Conservation (phyloP, 1,284 basidiomycete genomes). For the Peniophora sp. region DNA sequence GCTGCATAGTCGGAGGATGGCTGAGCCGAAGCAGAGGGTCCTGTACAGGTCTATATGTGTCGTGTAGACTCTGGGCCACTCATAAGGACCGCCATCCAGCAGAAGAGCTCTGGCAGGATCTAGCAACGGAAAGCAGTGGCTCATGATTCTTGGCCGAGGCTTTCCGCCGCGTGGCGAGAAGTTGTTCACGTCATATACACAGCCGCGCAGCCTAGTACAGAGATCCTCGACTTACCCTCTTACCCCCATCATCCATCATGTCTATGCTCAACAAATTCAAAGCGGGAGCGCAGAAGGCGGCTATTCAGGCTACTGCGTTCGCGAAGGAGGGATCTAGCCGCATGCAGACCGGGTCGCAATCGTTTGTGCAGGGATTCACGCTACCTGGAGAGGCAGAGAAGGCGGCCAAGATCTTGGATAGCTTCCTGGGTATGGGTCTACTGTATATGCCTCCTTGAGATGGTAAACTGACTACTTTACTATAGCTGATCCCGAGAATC, state of each 20-base stretch:
- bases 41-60: too few species aligned
- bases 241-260: conserved; percentile 22
- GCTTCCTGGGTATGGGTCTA: conserved; percentile 71
- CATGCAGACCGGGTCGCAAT: conserved; percentile 63
- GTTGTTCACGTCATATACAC: too few species aligned
- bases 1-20: too few species aligned
- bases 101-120: too few species aligned
- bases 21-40: too few species aligned
- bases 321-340: conserved; percentile 56
- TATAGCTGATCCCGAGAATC: conserved; percentile 81
- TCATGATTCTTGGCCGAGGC: too few species aligned
- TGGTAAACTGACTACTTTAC: background rate
- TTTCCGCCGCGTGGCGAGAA: too few species aligned
- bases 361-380: conserved; percentile 77
- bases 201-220: too few species aligned
- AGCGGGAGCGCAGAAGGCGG: conserved; percentile 74
- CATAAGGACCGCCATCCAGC: too few species aligned
- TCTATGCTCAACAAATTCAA: conserved; percentile 76
- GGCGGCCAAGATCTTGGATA: conserved; percentile 84
- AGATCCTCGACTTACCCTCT: background rate
- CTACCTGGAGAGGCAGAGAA: conserved; percentile 86
- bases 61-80: too few species aligned
- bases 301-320: conserved; percentile 71
- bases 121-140: too few species aligned
- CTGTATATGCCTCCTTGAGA: background rate